Evolutionary conservation across 441 rosid genomes (phyloP), one percentile per base, ranked within the genome.

Genomic region (Pelargonium citronellum): DNA sequence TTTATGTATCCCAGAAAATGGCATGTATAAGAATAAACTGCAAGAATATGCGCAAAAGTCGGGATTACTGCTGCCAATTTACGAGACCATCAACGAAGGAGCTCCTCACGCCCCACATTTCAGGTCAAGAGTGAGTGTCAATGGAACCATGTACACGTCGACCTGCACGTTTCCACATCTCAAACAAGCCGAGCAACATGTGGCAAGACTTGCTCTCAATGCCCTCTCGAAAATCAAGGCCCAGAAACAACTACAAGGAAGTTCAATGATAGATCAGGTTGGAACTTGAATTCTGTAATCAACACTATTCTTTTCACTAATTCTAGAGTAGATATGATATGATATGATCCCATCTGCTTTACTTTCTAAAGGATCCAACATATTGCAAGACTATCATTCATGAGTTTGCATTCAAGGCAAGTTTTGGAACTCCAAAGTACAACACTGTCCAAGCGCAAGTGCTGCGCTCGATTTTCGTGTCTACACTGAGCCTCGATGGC

Each of bases 171-270:
- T 79, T 19, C 46, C 74, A 2, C 74, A 66, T 8, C 12, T 8
- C 39, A 69, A 80, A 67, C 66, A 66, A 67, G 80, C 80, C 55
- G 83, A 80, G 70, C 75, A 74, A 41, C 67, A 68, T 51, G 76
- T 68, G 60, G 80, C 78, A 0, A 68, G 22, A 66, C 5, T 57
- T 47, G 80, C 80, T 64, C 67, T 76, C 15, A 61, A 65, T 19
- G 49, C 37, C 37, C 37, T 30, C 37, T 30, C 37, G 3, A 30
- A 30, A 30, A 30, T 30, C 37, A 30, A 30, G 37, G 3, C 37
- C 37, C 37, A 30, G 37, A 3, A 30, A 30, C 37, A 30, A 30
- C 37, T 2, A 2, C 37, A 62, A 53, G 70, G 7, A 7, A 9
- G 12, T 19, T 46, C 71, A 19, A 0, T 17, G 0, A 7, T 68